phyloP scores from a whole-genome alignment of 1,139 yeast species.

The Kluyveromyces sp. region DNA sequence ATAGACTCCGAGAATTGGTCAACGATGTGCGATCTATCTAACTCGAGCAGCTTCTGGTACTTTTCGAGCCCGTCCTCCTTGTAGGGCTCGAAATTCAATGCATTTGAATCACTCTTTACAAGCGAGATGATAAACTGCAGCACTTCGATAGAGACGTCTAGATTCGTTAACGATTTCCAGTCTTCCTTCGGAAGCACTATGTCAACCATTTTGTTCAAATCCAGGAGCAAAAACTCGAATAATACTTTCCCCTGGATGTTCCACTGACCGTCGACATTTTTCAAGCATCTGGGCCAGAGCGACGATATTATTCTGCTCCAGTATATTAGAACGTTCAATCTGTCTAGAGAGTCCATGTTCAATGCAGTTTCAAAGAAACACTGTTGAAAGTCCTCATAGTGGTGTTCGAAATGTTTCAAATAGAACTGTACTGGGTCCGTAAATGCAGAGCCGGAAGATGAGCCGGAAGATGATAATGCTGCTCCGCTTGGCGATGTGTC shows the following conservation, averaged over 20 bases:
- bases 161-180: slow-evolving; percentile 22
- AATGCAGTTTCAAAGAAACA: slow-evolving; percentile 24
- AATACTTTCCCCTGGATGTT: slow-evolving; percentile 15
- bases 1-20: neutral
- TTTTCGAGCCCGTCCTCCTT: neutral
- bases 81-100: neutral
- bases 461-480: slow-evolving; percentile 6
- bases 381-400: slow-evolving; percentile 29
- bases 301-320: slow-evolving; percentile 17
- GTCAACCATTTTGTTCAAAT: slow-evolving; percentile 14
- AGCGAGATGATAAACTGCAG: neutral
- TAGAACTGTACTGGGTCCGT: slow-evolving; percentile 27
- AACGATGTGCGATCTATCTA: neutral
- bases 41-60: neutral
- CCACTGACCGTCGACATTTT: slow-evolving; percentile 10
- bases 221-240: slow-evolving; percentile 17
- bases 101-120: neutral
- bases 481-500: slow-evolving; percentile 9
- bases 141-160: slow-evolving; percentile 15
- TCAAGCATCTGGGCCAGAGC: slow-evolving; percentile 13
- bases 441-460: slow-evolving; percentile 3
- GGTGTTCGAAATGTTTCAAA: slow-evolving; percentile 22
- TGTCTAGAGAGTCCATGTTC: slow-evolving; percentile 26
- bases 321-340: slow-evolving; percentile 24
- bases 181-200: slow-evolving; percentile 21